Base-by-base conservation (phyloP, 495 filamentous ascomycete species). In the Podospora bellae-mahoneyi region DNA sequence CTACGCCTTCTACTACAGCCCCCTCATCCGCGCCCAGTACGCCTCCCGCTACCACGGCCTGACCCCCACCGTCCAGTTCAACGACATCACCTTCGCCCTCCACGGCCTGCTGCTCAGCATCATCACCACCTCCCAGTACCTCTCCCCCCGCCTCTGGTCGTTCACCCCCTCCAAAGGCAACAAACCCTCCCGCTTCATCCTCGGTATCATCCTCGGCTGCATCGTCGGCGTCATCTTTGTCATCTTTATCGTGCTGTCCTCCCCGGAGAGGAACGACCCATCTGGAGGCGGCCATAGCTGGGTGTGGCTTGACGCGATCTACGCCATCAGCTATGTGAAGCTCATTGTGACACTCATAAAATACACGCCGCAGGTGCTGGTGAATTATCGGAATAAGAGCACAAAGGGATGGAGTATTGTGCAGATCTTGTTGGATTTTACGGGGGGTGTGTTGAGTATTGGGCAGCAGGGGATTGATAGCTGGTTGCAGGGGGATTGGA, bases 331-430 rank as follows among this genome's bases (percentile, higher is more conserved):
- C 19, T 96, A 92, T 72, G 84, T 95, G 77, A 99, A 99, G 78
- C 82, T 99, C n/a, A 71, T 93, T 26, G 86, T 96, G 58, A 96
- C 92, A 0, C 74, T 97, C 4, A 83, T 97, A 72, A 99, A 99
- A 76, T 99, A 98, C 78, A 85, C 91, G 53, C 96, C 95, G 15
- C 95, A 99, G 79, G 89, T 89, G 13, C 83, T 87, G 69, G 82
- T 90, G 68, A 98, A 98, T 80, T 93, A 91, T 73, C 84, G 86
- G 74, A 90, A 92, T 62, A 83, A 89, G 68, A 94, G 91, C 48
- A 99, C 95, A 2, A 78, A 82, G 32, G 95, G 96, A 48, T 98
- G 94, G 94, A 89, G 85, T 65, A 97, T 98, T 66, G 72, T 79
- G 57, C 91, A 93, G 76, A 93, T 95, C 65, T 81, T 97, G n/a